These are phyloP conservation scores for Halteria grandinella DNA, from an alignment of 73 alveolate genomes.

Conservation along the genomic window DNA sequence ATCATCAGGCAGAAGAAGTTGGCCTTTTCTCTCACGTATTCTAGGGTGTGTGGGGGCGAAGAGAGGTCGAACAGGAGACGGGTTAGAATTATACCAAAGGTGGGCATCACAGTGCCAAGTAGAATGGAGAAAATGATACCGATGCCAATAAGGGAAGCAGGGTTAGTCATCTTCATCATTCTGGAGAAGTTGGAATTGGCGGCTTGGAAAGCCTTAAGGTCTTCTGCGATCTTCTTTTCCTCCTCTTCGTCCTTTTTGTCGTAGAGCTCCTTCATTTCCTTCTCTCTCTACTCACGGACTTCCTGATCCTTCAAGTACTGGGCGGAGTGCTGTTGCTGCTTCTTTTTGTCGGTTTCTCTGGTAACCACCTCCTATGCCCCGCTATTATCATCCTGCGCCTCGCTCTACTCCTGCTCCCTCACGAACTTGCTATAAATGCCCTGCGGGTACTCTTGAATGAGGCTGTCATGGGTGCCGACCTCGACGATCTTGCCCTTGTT, in stretches of 20 bases:
- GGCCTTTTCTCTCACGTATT: not conserved
- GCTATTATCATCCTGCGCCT: too few relatives aligned
- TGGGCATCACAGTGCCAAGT: constrained; percentile 58
- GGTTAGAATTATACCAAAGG: constrained; percentile 51
- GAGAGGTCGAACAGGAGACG: constrained; percentile 45
- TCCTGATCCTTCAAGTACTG: too few relatives aligned
- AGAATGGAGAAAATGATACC: constrained; percentile 45
- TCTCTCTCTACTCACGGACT: not conserved
- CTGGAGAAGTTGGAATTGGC: constrained; percentile 32
- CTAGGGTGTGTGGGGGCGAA: not conserved
- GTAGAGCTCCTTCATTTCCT: not conserved
- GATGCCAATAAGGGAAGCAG: constrained; percentile 11
- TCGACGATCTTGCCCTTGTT: constrained; percentile 86
- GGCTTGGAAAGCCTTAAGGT: constrained; percentile 17
- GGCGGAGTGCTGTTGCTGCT: too few relatives aligned
- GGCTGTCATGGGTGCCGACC: constrained; percentile 85
- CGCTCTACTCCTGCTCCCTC: constrained; percentile 55
- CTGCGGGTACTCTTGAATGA: constrained; percentile 67
- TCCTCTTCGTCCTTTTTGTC: constrained; percentile 37
- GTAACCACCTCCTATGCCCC: too few relatives aligned
- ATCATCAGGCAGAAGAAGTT: constrained; percentile 31
- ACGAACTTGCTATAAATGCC: constrained; percentile 74
- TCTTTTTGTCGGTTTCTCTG: too few relatives aligned
- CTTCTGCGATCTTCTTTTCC: constrained; percentile 67
- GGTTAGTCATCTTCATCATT: constrained; percentile 46